Evolutionary conservation across 495 filamentous ascomycete species (phyloP).

Genomic region (Penicillium lagena): DNA sequence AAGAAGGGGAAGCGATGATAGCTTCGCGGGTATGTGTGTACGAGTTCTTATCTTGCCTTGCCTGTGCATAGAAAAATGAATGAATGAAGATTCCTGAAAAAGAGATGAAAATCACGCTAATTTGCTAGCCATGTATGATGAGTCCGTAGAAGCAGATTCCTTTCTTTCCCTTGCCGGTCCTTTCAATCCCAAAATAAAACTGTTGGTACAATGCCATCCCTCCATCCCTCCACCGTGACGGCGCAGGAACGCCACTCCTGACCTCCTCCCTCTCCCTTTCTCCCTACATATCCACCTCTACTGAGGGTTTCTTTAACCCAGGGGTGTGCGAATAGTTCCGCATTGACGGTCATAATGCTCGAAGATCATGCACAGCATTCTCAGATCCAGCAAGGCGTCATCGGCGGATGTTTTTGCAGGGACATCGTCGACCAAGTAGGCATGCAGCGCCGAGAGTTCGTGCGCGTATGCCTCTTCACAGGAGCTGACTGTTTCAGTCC

Average conservation of each 20-base stretch:
- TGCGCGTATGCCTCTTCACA: conserved; percentile 48
- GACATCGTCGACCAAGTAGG: conserved; percentile 32
- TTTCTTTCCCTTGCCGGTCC: too few species aligned
- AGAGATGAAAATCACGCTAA: too few species aligned
- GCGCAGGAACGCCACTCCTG: too few species aligned
- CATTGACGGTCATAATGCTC: conserved; percentile 38
- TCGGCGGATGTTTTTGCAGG: conserved; percentile 39
- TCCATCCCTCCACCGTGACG: too few species aligned
- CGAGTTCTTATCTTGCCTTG: background rate
- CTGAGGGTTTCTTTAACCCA: conserved; percentile 17
- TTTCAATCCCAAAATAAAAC: too few species aligned
- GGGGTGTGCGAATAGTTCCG: conserved; percentile 34
- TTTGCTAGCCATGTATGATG: too few species aligned
- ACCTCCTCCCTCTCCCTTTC: too few species aligned
- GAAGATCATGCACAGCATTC: conserved; percentile 29
- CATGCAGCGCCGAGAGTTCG: conserved; percentile 44
- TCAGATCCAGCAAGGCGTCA: conserved; percentile 45
- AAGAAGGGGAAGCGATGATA: conserved; percentile 66
- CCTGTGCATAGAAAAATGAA: background rate
- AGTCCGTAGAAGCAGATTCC: too few species aligned
- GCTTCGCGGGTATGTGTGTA: too few species aligned
- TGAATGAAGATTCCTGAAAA: too few species aligned
- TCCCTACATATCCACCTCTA: background rate
- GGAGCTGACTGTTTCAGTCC: conserved; percentile 29
- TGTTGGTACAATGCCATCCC: too few species aligned